phyloP scores from a whole-genome alignment of 129 eudicot genomes.

The Artemisia annua region DNA sequence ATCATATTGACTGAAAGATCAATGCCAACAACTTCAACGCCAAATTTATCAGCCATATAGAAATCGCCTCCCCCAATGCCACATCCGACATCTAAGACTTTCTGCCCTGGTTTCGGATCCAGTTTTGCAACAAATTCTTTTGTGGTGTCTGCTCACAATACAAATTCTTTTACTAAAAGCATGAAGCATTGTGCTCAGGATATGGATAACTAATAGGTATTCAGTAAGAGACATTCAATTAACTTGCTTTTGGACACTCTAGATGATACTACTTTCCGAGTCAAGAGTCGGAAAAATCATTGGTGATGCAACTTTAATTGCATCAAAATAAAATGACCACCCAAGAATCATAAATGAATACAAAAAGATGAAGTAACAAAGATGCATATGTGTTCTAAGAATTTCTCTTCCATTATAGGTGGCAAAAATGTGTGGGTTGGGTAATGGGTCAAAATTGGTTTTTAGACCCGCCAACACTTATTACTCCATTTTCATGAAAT shows the following conservation, averaged over 20 bases:
- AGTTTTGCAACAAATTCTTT: constrained; percentile 78
- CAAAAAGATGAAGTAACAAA: background rate
- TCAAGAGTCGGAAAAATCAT: background rate
- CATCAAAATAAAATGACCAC: background rate
- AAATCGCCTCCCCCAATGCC: constrained; percentile 99
- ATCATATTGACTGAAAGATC: constrained; percentile 98
- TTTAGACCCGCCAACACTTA: background rate
- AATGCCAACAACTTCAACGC: constrained; percentile 87
- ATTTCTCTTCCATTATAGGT: background rate
- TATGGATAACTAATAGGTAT: background rate
- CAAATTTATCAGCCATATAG: constrained; percentile 90
- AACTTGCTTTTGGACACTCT: background rate
- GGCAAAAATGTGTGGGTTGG: background rate
- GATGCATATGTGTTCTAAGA: background rate
- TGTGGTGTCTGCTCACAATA: constrained; percentile 72
- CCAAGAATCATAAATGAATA: background rate
- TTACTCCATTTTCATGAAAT: background rate
- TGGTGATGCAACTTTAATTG: background rate
- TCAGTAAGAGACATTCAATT: background rate
- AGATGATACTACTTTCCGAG: background rate
- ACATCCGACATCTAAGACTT: constrained; percentile 96
- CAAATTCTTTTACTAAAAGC: background rate
- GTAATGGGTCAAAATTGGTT: background rate
- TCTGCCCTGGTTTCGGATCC: constrained; percentile 90
- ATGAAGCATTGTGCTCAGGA: background rate